Conservation (phyloP, 176 grass and related monocot species). For the Oryza meyeriana region DNA sequence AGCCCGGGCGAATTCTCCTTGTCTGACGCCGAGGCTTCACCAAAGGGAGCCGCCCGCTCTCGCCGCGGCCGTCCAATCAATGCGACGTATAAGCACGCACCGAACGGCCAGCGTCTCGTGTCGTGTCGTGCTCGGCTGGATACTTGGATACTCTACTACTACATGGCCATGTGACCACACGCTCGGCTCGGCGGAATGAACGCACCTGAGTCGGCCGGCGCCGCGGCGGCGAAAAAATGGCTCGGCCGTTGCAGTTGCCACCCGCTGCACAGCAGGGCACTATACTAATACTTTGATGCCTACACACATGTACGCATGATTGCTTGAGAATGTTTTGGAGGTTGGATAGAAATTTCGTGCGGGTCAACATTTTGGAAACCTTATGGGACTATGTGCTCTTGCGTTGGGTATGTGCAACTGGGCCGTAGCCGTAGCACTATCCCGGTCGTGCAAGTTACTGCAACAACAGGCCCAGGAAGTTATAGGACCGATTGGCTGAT, state of each 20-base stretch:
- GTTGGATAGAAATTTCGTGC: neutral
- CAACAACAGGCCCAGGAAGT: too few species aligned
- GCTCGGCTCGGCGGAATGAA: neutral
- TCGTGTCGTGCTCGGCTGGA: neutral
- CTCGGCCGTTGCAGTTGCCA: neutral
- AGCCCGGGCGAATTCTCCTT: neutral
- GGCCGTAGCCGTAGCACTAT: neutral
- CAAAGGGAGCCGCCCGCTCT: neutral
- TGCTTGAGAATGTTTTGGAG: slow-evolving; percentile 16
- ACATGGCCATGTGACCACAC: neutral
- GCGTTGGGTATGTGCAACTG: neutral
- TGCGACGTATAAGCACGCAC: neutral
- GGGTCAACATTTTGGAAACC: neutral
- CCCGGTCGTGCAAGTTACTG: too few species aligned
- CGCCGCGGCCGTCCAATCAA: neutral
- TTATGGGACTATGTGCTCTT: neutral
- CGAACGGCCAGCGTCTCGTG: neutral
- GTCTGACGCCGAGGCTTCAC: neutral
- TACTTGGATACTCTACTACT: too few species aligned
- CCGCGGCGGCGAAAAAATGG: neutral
- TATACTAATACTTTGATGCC: neutral
- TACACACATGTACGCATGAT: neutral
- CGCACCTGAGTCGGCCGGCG: neutral
- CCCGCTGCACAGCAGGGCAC: neutral
- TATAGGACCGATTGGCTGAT: neutral